Base-by-base conservation (phyloP, 2,329 filamentous ascomycete species). In the Parascedosporium putredinis region DNA sequence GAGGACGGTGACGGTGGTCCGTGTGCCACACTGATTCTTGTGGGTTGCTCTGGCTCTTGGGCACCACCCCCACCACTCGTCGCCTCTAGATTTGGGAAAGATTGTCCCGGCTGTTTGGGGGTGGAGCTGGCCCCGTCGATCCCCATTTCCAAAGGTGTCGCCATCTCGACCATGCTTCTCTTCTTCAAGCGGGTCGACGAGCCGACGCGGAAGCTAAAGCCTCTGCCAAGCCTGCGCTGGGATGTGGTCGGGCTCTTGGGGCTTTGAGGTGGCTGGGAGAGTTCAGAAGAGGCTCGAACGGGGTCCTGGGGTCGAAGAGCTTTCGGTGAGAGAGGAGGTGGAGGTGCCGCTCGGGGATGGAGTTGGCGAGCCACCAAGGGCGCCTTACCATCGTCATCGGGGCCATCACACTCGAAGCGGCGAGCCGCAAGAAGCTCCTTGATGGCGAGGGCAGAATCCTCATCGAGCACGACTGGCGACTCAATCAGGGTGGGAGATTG, bases 181-280 rank as follows among this genome's bases (percentile, higher is more conserved):
- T 49, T 49, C 36, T 31, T 49, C 24, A 49, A 43, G 14, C 47
- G 47, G 23, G 12, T 49, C 18, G 24, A 38, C 16, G 47, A 14
- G 10, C 36, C 23, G 38, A 43, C 48, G n/a, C 48, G 48, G 29
- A 50, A 31, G 24, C 47, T 49, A n/a, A 49, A 29, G 14, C 47
- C 43, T 14, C 24, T 49, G 23, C 10, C 47, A 12, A 49, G 23
- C 5, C 34, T 38, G 9, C 46, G 33, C 23, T 34, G 24, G 12
- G 33, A 29, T 8, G n/a, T 10, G 2, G 24, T 27, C 14, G 44
- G 14, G 25, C 24, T 20, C 31, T 33, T 29, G 8, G 23, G 33
- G 38, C 10, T 42, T 5, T 10, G 12, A 12, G n/a, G 23, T 12
- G n/a, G n/a, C n/a, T 42, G 20, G 38, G 9, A 5, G 2, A 10